Conservation (phyloP, 2,329 filamentous ascomycete species). For the Pseudogymnoascus pannorum region DNA sequence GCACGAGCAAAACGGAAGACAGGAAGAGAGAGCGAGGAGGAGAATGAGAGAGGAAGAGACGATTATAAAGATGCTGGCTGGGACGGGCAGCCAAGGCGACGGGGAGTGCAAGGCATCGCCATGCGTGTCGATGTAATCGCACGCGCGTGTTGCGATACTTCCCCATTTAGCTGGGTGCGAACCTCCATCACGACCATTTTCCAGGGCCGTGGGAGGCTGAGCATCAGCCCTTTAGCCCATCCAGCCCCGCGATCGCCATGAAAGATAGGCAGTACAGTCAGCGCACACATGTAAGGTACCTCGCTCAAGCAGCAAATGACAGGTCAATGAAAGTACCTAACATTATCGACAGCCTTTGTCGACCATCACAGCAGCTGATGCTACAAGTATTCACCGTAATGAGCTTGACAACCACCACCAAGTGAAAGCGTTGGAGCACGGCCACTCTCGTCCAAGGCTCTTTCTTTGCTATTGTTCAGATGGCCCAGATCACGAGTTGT, state of each 20-base stretch:
- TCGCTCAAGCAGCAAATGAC: background rate
- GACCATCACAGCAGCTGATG: background rate
- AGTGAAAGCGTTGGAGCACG: background rate
- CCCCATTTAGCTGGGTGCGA: background rate
- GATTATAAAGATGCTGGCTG: background rate
- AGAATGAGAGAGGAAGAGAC: background rate
- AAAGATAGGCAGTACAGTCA: background rate
- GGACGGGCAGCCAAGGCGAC: background rate
- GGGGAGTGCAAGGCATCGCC: background rate
- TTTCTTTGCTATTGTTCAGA: background rate
- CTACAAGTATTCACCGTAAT: background rate
- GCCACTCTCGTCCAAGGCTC: background rate
- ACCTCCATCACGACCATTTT: background rate
- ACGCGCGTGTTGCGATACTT: background rate
- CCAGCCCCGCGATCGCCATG: background rate
- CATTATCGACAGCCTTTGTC: background rate
- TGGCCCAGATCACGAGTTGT: background rate
- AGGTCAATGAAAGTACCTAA: slow-evolving; percentile 1
- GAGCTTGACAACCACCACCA: background rate
- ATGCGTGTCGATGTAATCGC: slow-evolving; percentile 1
- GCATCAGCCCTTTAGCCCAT: background rate
- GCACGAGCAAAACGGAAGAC: background rate
- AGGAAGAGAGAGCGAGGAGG: background rate
- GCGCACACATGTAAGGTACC: background rate
- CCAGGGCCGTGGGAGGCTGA: background rate